Conservation (phyloP, 2,329 filamentous ascomycete species). For the Monosporascus cannonballus region DNA sequence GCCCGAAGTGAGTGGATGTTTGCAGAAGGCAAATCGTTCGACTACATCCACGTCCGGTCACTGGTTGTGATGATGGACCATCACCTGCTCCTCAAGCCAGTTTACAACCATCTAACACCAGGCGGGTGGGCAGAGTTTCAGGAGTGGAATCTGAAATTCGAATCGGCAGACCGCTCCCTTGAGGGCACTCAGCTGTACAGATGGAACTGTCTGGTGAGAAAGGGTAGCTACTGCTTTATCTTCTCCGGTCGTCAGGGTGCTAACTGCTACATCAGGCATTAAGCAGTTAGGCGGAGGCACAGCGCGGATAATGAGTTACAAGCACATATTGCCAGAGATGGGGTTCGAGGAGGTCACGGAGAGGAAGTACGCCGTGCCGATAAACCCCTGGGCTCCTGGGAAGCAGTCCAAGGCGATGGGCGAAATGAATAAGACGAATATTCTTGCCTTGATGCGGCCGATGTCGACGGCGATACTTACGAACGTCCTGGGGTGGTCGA, state of each 20-base stretch:
- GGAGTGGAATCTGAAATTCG: conserved; percentile 26
- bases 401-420: background rate
- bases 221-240: conserved; percentile 10
- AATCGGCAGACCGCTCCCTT: conserved; percentile 26
- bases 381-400: background rate
- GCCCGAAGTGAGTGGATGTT: conserved; percentile 21
- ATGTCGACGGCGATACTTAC: background rate
- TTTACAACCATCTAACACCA: conserved; percentile 26
- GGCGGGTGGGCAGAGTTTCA: conserved; percentile 31
- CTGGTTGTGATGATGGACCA: conserved; percentile 22
- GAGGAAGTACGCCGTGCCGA: background rate
- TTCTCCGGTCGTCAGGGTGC: background rate
- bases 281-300: conserved; percentile 2
- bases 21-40: conserved; percentile 14
- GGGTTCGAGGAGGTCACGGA: background rate
- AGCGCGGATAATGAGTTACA: background rate
- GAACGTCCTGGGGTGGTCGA: conserved; percentile 17
- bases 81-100: conserved; percentile 19
- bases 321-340: background rate
- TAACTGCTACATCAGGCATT: background rate
- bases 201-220: conserved; percentile 23
- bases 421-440: background rate
- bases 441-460: background rate
- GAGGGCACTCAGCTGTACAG: conserved; percentile 24
- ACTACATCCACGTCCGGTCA: conserved; percentile 28